Evolutionary conservation across 202 grass and related monocot species (phyloP).

Genomic region (Schoenoplectus triqueter): DNA sequence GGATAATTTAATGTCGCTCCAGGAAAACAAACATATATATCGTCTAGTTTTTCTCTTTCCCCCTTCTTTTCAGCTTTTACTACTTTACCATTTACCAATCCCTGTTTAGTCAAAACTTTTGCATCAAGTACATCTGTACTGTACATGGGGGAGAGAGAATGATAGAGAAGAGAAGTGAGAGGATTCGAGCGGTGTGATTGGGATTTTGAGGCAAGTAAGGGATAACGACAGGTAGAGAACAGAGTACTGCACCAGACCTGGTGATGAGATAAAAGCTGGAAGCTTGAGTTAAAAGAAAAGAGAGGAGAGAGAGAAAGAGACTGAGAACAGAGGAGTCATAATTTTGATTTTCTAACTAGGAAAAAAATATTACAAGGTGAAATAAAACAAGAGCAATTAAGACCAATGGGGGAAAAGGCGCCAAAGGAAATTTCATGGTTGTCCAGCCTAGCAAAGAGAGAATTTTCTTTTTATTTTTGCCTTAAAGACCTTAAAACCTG

Average conservation of each 20-base stretch:
- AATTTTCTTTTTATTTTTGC: background rate
- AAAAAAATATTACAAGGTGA: conserved; percentile 48
- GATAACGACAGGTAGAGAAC: conserved; percentile 27
- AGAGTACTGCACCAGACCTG: conserved; percentile 3
- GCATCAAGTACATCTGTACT: conserved; percentile 24
- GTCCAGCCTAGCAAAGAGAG: too few relatives aligned
- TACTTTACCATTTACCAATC: conserved; percentile 34
- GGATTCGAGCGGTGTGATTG: conserved; percentile 33
- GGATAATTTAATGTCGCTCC: conserved; percentile 34
- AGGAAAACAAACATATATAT: background rate
- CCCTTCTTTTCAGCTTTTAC: conserved; percentile 24
- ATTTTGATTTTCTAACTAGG: conserved; percentile 13
- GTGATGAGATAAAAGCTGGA: conserved; percentile 3
- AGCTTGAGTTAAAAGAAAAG: conserved; percentile 8
- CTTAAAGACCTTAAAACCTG: too few relatives aligned
- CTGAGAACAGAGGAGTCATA: background rate
- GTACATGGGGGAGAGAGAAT: background rate
- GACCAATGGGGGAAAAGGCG: background rate
- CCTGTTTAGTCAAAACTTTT: conserved; percentile 30
- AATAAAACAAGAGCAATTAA: background rate
- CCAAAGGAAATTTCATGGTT: too few relatives aligned
- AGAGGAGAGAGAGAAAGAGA: background rate
- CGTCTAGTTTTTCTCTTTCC: background rate
- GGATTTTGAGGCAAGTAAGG: conserved; percentile 34
- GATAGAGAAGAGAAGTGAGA: background rate